Evolutionary conservation across 768 basidiomycete genomes (phyloP).

Genomic region (Hericium coralloides): DNA sequence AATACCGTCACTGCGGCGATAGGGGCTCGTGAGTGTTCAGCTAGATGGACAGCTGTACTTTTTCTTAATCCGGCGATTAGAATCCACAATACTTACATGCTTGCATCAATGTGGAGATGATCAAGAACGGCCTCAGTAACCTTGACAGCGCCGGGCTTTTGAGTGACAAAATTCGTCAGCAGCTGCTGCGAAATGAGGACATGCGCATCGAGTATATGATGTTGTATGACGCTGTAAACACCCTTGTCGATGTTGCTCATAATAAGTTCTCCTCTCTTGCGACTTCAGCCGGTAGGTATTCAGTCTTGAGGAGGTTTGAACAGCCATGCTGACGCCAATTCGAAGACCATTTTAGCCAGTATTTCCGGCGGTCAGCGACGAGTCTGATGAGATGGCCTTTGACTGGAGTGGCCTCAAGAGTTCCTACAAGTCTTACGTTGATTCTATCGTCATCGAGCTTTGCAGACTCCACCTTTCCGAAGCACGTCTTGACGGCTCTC

Average conservation of each 20-base stretch:
- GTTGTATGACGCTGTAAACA: slow-evolving; percentile 53
- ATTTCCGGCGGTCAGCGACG: slow-evolving; percentile 45
- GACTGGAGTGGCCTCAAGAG: slow-evolving; percentile 53
- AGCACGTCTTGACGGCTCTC: slow-evolving; percentile 53
- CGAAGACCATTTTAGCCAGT: slow-evolving; percentile 62
- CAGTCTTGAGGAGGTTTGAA: slow-evolving; percentile 5
- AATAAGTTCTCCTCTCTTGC: slow-evolving; percentile 59
- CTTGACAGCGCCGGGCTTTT: slow-evolving; percentile 46
- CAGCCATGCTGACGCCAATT: neutral
- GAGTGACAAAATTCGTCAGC: slow-evolving; percentile 41
- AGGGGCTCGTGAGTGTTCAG: slow-evolving; percentile 11
- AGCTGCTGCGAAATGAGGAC: slow-evolving; percentile 41
- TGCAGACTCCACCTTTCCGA: slow-evolving; percentile 63
- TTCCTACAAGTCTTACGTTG: slow-evolving; percentile 69
- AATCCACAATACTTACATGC: slow-evolving; percentile 74
- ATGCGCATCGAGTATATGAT: slow-evolving; percentile 54
- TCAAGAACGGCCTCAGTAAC: slow-evolving; percentile 46
- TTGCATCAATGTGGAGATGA: slow-evolving; percentile 80
- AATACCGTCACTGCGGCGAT: slow-evolving; percentile 12
- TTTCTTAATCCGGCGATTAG: slow-evolving; percentile 25
- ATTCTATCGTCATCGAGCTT: slow-evolving; percentile 77
- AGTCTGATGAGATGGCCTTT: slow-evolving; percentile 47
- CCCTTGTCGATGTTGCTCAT: slow-evolving; percentile 54
- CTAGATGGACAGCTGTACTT: neutral
- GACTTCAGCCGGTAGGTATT: slow-evolving; percentile 53